Evolutionary conservation across 441 rosid species (phyloP).

Genomic region (Gossypium gossypioides): DNA sequence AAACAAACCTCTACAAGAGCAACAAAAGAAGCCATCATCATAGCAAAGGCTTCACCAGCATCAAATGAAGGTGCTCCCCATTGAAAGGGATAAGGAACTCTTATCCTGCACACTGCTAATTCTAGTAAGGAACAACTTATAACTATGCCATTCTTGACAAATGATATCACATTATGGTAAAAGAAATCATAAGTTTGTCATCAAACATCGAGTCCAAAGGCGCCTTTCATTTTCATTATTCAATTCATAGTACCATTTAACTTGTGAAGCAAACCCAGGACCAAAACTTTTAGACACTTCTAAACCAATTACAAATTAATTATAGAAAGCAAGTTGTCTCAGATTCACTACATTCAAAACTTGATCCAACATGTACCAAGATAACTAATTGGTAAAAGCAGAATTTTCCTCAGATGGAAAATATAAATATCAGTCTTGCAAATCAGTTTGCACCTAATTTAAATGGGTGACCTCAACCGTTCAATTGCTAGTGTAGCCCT

Average conservation of each 20-base stretch:
- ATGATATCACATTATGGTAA: not conserved
- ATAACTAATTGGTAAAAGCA: not conserved
- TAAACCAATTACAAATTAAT: not conserved
- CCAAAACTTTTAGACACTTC: not conserved
- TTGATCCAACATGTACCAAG: not conserved
- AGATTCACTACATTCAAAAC: not conserved
- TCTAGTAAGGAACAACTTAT: constrained; percentile 10
- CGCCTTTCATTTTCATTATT: not conserved
- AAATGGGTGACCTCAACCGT: not conserved
- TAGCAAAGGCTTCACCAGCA: constrained; percentile 97
- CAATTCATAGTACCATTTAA: not conserved
- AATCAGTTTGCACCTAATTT: not conserved
- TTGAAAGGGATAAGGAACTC: constrained; percentile 92
- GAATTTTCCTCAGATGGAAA: not conserved
- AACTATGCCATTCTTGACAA: constrained; percentile 16
- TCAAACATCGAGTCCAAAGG: not conserved
- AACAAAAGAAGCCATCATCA: constrained; percentile 98
- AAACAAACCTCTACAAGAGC: constrained; percentile 81
- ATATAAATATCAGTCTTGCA: not conserved
- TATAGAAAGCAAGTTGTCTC: not conserved
- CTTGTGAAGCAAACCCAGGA: not conserved
- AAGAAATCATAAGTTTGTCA: constrained; percentile 4
- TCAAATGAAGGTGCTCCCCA: constrained; percentile 97
- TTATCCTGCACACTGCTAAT: constrained; percentile 57
- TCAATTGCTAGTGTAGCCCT: not conserved